Conservation (phyloP, 768 basidiomycete species). For the Phylloporus rhodoxanthus region DNA sequence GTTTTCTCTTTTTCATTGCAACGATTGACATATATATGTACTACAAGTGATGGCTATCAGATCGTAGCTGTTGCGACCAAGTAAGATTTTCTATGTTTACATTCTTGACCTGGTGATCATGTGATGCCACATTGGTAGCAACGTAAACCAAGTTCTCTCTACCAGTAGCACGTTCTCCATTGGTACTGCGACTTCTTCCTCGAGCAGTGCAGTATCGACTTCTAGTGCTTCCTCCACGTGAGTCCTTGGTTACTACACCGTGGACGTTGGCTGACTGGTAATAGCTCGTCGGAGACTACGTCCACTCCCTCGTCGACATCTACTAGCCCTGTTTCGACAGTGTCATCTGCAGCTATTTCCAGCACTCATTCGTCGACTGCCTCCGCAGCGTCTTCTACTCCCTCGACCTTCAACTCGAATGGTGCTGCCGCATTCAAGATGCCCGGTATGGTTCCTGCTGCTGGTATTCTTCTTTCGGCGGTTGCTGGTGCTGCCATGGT, state of each 20-base stretch:
- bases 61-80: slow-evolving; percentile 41
- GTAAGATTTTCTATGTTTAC: slow-evolving; percentile 17
- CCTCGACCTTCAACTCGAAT: slow-evolving; percentile 15
- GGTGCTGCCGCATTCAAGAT: slow-evolving; percentile 31
- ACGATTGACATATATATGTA: background rate
- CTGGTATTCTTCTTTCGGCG: slow-evolving; percentile 38
- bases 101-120: background rate
- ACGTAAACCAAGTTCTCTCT: slow-evolving; percentile 43
- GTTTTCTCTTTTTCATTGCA: background rate
- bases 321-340: slow-evolving; percentile 7
- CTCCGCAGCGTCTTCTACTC: slow-evolving; percentile 19
- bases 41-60: slow-evolving; percentile 42
- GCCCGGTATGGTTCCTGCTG: slow-evolving; percentile 30
- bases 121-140: slow-evolving; percentile 12
- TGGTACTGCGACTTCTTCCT: slow-evolving; percentile 11
- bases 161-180: slow-evolving; percentile 40
- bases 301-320: slow-evolving; percentile 6
- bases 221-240: slow-evolving; percentile 2
- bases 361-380: slow-evolving; percentile 3
- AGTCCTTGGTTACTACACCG: slow-evolving; percentile 2
- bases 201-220: slow-evolving; percentile 10
- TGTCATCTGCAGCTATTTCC: background rate
- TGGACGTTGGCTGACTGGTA: too few relatives aligned
- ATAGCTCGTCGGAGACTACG: background rate
- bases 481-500: slow-evolving; percentile 45